phyloP scores from a whole-genome alignment of 1,139 yeast genomes.

The Meyerozyma guilliermondii region DNA sequence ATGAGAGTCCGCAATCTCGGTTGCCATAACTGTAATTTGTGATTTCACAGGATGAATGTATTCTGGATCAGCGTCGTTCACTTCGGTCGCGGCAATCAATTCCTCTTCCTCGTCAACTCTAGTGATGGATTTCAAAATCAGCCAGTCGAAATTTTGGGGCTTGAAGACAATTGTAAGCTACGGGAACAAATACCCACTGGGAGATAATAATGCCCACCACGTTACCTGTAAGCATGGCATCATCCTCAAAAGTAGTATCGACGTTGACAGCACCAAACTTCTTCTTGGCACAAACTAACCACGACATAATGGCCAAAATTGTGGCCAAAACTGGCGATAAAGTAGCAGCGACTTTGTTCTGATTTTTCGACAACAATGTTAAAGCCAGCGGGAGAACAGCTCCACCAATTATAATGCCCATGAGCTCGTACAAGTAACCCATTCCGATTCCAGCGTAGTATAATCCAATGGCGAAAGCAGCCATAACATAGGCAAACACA shows the following conservation, averaged over 20 bases:
- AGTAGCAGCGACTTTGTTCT: slow-evolving; percentile 57
- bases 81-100: slow-evolving; percentile 32
- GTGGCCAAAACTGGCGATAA: slow-evolving; percentile 62
- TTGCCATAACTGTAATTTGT: slow-evolving; percentile 35
- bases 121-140: slow-evolving; percentile 47
- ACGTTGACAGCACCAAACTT: slow-evolving; percentile 52
- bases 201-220: slow-evolving; percentile 75
- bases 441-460: slow-evolving; percentile 77
- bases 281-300: slow-evolving; percentile 59
- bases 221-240: slow-evolving; percentile 84
- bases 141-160: slow-evolving; percentile 75
- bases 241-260: slow-evolving; percentile 65
- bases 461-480: slow-evolving; percentile 77
- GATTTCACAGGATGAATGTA: slow-evolving; percentile 36
- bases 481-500: slow-evolving; percentile 64
- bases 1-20: slow-evolving; percentile 34
- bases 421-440: slow-evolving; percentile 81
- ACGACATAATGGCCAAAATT: slow-evolving; percentile 54
- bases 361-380: slow-evolving; percentile 31
- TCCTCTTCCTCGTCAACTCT: slow-evolving; percentile 69
- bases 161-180: slow-evolving; percentile 59
- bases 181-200: slow-evolving; percentile 63
- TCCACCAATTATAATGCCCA: slow-evolving; percentile 59
- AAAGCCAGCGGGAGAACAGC: slow-evolving; percentile 13
- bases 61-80: slow-evolving; percentile 25